These are phyloP conservation scores for Teratosphaeria pseudoeucalypti DNA, from an alignment of 2,329 filamentous ascomycete genomes.

Conservation along the genomic window DNA sequence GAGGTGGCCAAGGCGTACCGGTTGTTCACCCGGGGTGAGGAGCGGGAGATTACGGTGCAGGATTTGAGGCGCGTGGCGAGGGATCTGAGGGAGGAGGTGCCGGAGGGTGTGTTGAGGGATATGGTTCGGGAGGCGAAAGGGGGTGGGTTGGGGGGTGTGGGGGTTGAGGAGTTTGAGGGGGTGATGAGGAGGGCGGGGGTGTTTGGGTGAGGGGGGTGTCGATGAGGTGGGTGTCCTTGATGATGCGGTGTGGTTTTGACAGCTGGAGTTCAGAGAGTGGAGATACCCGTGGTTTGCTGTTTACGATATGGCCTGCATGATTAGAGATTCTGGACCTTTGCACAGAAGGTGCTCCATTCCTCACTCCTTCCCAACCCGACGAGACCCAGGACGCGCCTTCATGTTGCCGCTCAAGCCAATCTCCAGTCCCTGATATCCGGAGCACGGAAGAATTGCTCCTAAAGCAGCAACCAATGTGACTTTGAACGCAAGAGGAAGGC, in stretches of 20 bases:
- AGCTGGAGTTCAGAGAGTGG: not conserved
- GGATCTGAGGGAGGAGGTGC: slow-evolving; percentile 72
- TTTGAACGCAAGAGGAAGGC: not conserved
- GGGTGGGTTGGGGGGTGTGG: slow-evolving; percentile 63
- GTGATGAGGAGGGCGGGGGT: slow-evolving; percentile 79
- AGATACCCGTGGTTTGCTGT: not conserved
- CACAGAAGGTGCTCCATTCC: too few relatives aligned
- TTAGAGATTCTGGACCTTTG: not conserved
- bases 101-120: slow-evolving; percentile 73
- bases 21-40: slow-evolving; percentile 58
- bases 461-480: not conserved
- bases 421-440: not conserved
- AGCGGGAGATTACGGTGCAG: slow-evolving; percentile 63
- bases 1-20: slow-evolving; percentile 75
- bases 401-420: not conserved
- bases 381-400: not conserved
- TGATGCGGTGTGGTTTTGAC: not conserved
- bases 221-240: not conserved
- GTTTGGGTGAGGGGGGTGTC: slow-evolving; percentile 49
- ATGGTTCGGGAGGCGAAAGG: slow-evolving; percentile 95
- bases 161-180: slow-evolving; percentile 68
- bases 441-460: not conserved
- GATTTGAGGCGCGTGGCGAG: slow-evolving; percentile 71
- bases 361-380: not conserved
- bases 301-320: not conserved